These are phyloP conservation scores for Setaria viridis DNA, from an alignment of 202 grass and related monocot genomes.

Conservation along the genomic window DNA sequence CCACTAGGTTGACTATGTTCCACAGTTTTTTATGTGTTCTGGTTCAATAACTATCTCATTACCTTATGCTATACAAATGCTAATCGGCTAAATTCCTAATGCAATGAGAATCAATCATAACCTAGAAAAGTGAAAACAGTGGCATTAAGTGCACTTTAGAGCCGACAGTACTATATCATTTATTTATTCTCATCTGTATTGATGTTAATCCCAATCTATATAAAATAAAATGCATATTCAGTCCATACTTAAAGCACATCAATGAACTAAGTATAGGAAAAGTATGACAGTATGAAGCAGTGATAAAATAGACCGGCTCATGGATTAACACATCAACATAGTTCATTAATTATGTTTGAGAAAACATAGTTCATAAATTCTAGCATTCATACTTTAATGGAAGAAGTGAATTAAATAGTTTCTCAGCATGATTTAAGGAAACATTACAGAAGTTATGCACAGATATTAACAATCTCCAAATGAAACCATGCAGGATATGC, in stretches of 20 bases:
- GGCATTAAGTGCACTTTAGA: slow-evolving; percentile 19
- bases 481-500: slow-evolving; percentile 15
- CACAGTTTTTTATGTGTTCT: background rate
- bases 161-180: slow-evolving; percentile 10
- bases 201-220: background rate
- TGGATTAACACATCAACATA: slow-evolving; percentile 4
- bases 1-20: background rate
- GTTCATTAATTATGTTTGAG: background rate
- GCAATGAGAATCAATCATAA: background rate
- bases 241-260: slow-evolving; percentile 18
- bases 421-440: background rate
- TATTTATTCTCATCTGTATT: slow-evolving; percentile 21
- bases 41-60: slow-evolving; percentile 5
- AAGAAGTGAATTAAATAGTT: slow-evolving; percentile 12
- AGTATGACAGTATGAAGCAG: background rate
- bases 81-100: background rate
- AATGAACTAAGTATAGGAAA: background rate
- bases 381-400: background rate
- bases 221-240: slow-evolving; percentile 24
- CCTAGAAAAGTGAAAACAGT: slow-evolving; percentile 15
- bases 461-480: slow-evolving; percentile 37
- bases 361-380: slow-evolving; percentile 13
- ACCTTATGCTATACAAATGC: slow-evolving; percentile 13
- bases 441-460: slow-evolving; percentile 25
- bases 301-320: background rate